Evolutionary conservation across 2,329 filamentous ascomycete species (phyloP).

Genomic region (Exophiala sp.): DNA sequence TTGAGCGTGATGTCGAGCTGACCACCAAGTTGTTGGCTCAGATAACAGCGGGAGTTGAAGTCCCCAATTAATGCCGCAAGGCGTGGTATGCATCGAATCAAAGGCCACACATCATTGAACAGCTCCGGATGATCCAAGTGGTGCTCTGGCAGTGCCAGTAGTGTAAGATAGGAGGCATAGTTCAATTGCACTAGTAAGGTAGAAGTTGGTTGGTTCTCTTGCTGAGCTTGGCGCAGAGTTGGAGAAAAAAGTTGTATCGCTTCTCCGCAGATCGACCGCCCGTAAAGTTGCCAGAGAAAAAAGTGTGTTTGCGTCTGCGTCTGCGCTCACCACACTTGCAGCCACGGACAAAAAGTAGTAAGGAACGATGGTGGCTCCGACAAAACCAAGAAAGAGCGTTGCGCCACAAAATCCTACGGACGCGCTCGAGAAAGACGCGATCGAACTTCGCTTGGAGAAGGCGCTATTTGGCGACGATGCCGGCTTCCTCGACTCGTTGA

Average conservation of each 20-base stretch:
- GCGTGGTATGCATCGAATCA: too few relatives aligned
- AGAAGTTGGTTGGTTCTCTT: too few relatives aligned
- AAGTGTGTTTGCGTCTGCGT: background rate
- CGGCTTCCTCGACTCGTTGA: conserved; percentile 75
- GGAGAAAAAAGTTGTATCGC: conserved; percentile 1
- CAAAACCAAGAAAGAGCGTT: background rate
- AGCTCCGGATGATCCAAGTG: too few relatives aligned
- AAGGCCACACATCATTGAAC: too few relatives aligned
- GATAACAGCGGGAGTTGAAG: background rate
- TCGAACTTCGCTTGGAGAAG: conserved; percentile 81
- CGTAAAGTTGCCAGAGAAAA: background rate
- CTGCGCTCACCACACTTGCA: background rate
- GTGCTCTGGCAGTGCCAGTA: too few relatives aligned
- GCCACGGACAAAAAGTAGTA: too few relatives aligned
- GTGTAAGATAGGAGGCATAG: too few relatives aligned
- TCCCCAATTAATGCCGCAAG: background rate
- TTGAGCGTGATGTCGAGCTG: background rate
- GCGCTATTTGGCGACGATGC: conserved; percentile 82
- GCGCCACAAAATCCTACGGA: conserved; percentile 12
- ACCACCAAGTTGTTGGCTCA: background rate
- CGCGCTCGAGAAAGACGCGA: conserved; percentile 67
- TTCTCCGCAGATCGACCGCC: background rate
- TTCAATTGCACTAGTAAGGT: too few relatives aligned
- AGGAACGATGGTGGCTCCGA: conserved; percentile 1
- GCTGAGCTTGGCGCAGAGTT: background rate